Evolutionary conservation across 1,284 basidiomycete genomes (phyloP), one percentile per base, ranked within the genome.

Genomic region (Cutaneotrichosporon dermatis): DNA sequence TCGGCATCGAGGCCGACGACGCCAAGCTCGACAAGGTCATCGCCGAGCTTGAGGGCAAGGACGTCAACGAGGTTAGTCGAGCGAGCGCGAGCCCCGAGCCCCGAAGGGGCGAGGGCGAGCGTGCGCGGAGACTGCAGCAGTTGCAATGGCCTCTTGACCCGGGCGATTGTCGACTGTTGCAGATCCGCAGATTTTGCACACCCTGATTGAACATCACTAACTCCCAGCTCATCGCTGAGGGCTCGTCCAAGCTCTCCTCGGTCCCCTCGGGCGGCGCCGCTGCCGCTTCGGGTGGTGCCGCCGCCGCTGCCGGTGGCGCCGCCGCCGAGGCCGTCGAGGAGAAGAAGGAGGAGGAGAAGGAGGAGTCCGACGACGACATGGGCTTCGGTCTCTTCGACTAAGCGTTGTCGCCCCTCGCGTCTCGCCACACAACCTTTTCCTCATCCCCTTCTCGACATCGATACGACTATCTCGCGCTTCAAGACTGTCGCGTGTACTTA

Each of bases 371-470:
- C 69, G 77, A 78, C 72, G 78, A 78, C 76, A 78, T 76, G 70
- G 72, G 91, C 83, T 94, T 94, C 81, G 91, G 91, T 83, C 85
- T 94, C 66, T 94, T 94, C 84, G 91, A 94, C 83, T 93, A 87
- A 85, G 69, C 76, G 66, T 56, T 11, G 45, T 8, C 55, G 15
- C 39, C 39, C 50, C 39, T 12, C 50, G 40, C 37, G n/a, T 34
- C 39, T 25, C 25, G 25, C 25, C 25, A 25, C 25, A 25, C 25
- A 25, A 25, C 13, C 50, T 33, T 51, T 40, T 12, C 46, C 34
- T 16, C 16, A 33, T 41, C 50, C 46, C 39, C 35, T 50, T 40
- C 36, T 34, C 49, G 37, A 51, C 50, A n/a, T 41, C 50, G 37
- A 40, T 40, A 33, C 50, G 50, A 40, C 39, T 41, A 48, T n/a